Evolutionary conservation across 2,329 filamentous ascomycete genomes (phyloP).

Genomic region (Neophaeococcomyces aloes): DNA sequence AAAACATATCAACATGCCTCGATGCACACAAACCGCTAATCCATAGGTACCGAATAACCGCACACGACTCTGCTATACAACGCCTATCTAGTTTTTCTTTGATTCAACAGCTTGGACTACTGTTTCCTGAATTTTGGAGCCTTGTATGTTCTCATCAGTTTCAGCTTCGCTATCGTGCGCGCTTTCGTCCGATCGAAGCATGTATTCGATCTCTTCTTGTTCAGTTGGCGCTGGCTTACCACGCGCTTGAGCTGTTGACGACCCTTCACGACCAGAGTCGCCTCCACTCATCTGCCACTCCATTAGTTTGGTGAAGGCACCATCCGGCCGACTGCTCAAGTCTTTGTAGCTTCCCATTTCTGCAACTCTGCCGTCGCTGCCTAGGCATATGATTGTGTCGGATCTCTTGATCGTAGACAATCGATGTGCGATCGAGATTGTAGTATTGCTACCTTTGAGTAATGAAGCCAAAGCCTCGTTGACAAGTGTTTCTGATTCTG

Average conservation of each 20-base stretch:
- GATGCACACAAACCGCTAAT: too few relatives aligned
- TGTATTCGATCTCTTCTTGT: constrained; percentile 42
- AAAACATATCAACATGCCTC: too few relatives aligned
- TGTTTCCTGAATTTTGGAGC: constrained; percentile 16
- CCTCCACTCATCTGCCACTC: constrained; percentile 95
- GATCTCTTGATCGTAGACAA: constrained; percentile 93
- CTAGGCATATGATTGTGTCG: constrained; percentile 87
- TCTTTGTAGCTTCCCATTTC: constrained; percentile 78
- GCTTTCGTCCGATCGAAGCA: constrained; percentile 29
- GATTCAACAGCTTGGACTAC: constrained; percentile 12
- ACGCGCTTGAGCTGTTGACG: constrained; percentile 4
- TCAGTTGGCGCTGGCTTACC: constrained; percentile 27
- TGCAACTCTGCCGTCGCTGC: constrained; percentile 74
- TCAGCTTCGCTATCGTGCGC: constrained; percentile 26
- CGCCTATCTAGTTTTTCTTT: constrained; percentile 10
- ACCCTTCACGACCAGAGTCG: constrained; percentile 36
- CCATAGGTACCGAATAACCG: too few relatives aligned
- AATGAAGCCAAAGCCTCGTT: constrained; percentile 78
- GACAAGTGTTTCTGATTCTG: constrained; percentile 91
- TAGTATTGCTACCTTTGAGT: constrained; percentile 80
- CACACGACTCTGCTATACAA: too few relatives aligned
- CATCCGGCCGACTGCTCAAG: constrained; percentile 60
- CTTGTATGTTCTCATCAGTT: constrained; percentile 25
- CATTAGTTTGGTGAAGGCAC: constrained; percentile 91
- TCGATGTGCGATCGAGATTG: constrained; percentile 93